Conservation (phyloP, 768 basidiomycete genomes). For the Mycena vitilis region DNA sequence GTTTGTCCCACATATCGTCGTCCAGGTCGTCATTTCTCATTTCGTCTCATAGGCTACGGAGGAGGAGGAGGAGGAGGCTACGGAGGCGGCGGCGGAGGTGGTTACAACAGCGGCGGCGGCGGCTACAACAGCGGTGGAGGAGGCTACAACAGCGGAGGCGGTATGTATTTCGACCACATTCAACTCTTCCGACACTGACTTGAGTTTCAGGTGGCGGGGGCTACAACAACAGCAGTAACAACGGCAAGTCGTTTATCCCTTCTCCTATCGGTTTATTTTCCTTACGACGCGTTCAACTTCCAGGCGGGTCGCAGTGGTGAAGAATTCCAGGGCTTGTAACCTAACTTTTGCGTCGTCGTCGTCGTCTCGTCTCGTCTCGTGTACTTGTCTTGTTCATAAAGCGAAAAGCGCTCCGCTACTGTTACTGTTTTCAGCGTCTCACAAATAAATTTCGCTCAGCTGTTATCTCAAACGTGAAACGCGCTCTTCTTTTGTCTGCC, state of each 20-base stretch:
- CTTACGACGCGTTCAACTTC: no score
- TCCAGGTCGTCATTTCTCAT: not conserved
- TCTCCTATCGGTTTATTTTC: no score
- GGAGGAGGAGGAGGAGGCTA: conserved; percentile 7
- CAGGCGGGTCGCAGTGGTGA: not conserved
- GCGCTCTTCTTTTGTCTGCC: not conserved
- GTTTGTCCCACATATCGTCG: not conserved
- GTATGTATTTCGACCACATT: no score
- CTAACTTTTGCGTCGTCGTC: not conserved
- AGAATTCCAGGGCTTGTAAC: not conserved
- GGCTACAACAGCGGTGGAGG: no score
- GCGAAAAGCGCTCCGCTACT: not conserved
- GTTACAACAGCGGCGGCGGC: not conserved
- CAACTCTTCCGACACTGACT: no score
- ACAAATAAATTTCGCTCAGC: not conserved
- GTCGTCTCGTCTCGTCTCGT: not conserved
- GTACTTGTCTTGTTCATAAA: not conserved
- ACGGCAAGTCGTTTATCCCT: no score
- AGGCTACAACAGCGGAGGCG: no score
- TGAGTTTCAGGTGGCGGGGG: no score
- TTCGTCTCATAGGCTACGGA: conserved; percentile 1
- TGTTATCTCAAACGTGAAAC: not conserved
- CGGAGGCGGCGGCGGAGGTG: conserved; percentile 1
- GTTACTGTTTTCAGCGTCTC: not conserved
- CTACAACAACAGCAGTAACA: no score